Evolutionary conservation across 1,284 basidiomycete genomes (phyloP).

Genomic region (Boletus hoseneyae): DNA sequence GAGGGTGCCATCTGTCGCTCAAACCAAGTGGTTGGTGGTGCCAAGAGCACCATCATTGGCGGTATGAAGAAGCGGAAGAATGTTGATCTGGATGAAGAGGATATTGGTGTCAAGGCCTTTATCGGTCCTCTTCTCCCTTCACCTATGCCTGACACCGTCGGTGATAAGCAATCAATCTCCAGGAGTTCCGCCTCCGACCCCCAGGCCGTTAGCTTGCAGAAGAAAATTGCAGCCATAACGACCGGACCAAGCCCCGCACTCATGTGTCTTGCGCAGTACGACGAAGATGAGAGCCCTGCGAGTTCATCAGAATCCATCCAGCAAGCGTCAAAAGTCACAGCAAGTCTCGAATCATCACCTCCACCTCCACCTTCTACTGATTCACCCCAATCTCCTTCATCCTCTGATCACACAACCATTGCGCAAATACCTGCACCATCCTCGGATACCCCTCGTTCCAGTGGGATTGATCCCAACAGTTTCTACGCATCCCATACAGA

Average conservation of each 20-base stretch:
- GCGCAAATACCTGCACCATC: constrained; percentile 22
- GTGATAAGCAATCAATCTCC: constrained; percentile 6
- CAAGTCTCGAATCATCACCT: constrained; percentile 26
- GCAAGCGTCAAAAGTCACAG: constrained; percentile 25
- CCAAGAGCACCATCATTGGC: constrained; percentile 43
- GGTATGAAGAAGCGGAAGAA: constrained; percentile 63
- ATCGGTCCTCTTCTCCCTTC: constrained; percentile 66
- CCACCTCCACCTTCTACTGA: constrained; percentile 29
- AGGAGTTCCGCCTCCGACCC: constrained; percentile 42
- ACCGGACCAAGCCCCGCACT: constrained; percentile 42
- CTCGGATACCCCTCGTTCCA: constrained; percentile 25
- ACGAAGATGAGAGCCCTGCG: constrained; percentile 47
- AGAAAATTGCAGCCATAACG: constrained; percentile 54
- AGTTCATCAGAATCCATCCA: constrained; percentile 21
- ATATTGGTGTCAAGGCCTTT: constrained; percentile 51
- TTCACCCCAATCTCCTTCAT: constrained; percentile 24
- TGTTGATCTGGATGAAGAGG: constrained; percentile 46
- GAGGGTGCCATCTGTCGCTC: constrained; percentile 52
- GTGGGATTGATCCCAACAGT: constrained; percentile 38
- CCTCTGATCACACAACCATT: constrained; percentile 21
- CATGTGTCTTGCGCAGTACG: constrained; percentile 50
- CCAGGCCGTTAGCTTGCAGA: constrained; percentile 56
- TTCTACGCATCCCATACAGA: constrained; percentile 41
- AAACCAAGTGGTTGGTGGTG: constrained; percentile 11
- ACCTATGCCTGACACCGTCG: constrained; percentile 25